Evolutionary conservation across 768 basidiomycete species (phyloP).

Genomic region (Omphalotus guepiniiformis): DNA sequence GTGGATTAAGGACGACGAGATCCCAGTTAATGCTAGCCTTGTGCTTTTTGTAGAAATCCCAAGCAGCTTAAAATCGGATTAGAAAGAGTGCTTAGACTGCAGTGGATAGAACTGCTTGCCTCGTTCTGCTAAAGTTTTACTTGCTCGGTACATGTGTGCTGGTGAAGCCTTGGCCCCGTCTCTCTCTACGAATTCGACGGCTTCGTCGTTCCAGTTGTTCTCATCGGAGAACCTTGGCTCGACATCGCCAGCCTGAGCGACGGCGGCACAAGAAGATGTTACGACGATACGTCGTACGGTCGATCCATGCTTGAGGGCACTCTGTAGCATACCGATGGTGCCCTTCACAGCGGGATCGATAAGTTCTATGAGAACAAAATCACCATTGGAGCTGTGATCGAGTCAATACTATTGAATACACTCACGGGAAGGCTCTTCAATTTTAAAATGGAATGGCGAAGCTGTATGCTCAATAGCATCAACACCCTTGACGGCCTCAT

Average conservation of each 20-base stretch:
- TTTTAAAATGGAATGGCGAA: constrained; percentile 41
- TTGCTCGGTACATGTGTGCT: constrained; percentile 50
- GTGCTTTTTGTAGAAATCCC: constrained; percentile 39
- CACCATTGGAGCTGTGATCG: constrained; percentile 12
- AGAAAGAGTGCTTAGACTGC: too few relatives aligned
- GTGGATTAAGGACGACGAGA: constrained; percentile 49
- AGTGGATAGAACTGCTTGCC: constrained; percentile 23
- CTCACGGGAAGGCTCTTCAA: constrained; percentile 20
- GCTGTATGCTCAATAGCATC: constrained; percentile 55
- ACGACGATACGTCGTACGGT: constrained; percentile 49
- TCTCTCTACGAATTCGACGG: constrained; percentile 40
- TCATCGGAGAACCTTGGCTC: constrained; percentile 37
- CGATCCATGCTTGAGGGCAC: constrained; percentile 32
- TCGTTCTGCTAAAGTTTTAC: constrained; percentile 64
- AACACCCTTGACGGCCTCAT: constrained; percentile 57
- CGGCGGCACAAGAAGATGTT: constrained; percentile 58
- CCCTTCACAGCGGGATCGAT: constrained; percentile 29
- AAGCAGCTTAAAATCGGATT: constrained; percentile 28
- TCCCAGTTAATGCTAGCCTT: constrained; percentile 45
- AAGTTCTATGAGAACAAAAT: background rate
- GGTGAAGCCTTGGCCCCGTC: constrained; percentile 40
- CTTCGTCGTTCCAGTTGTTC: constrained; percentile 56
- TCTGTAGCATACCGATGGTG: constrained; percentile 30
- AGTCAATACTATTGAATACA: background rate
- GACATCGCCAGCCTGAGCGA: constrained; percentile 31